Conservation (phyloP, 345 rosid genomes). For the Eutrema yunnanense region DNA sequence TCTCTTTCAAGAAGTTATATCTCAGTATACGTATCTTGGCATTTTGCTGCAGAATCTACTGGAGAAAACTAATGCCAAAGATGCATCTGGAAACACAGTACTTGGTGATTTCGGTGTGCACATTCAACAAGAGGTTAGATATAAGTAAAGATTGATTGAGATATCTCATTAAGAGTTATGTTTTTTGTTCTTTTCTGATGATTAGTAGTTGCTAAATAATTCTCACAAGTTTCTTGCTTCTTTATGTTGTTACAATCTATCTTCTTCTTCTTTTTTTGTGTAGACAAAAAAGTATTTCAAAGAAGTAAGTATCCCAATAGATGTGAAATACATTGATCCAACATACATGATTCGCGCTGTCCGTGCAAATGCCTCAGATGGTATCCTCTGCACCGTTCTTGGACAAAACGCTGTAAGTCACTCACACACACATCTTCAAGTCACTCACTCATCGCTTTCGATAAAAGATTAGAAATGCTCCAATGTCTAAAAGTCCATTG, state of each 20-base stretch:
- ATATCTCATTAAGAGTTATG: neutral
- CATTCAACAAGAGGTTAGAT: conserved; percentile 92
- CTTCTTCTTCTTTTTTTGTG: neutral
- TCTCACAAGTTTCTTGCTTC: neutral
- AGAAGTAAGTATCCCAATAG: conserved; percentile 61
- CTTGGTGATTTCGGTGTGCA: conserved; percentile 85
- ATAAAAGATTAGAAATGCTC: neutral
- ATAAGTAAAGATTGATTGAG: neutral
- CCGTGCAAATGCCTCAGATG: conserved; percentile 96
- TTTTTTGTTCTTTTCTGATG: neutral
- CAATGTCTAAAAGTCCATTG: neutral
- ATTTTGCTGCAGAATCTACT: conserved; percentile 55
- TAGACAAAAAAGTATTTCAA: conserved; percentile 75
- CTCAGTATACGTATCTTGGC: neutral
- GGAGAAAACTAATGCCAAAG: conserved; percentile 79
- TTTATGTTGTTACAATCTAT: neutral
- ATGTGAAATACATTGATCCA: conserved; percentile 95
- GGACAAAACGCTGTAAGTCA: conserved; percentile 94
- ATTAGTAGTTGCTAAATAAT: neutral
- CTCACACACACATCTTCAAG: neutral
- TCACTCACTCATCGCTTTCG: neutral
- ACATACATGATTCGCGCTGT: conserved; percentile 95
- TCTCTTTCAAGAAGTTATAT: neutral
- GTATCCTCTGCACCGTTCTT: conserved; percentile 89
- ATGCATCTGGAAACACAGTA: conserved; percentile 91